phyloP scores from a whole-genome alignment of 768 basidiomycete species.

The Termitomyces sp. region DNA sequence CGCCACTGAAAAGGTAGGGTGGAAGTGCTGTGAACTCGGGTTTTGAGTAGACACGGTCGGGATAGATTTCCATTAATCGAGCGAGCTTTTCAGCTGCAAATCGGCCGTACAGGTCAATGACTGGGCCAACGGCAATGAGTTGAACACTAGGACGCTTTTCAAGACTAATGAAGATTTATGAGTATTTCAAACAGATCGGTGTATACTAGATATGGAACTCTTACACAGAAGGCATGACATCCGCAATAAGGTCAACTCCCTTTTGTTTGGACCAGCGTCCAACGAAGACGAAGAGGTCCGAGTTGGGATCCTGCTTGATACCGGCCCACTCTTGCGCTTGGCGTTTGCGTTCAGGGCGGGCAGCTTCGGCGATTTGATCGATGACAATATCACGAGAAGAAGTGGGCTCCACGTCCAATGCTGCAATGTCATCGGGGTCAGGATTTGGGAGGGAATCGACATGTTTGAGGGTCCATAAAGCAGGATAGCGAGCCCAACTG shows the following conservation, averaged over 20 bases:
- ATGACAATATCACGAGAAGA: slow-evolving; percentile 68
- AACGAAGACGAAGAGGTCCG: slow-evolving; percentile 93
- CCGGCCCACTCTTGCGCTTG: slow-evolving; percentile 96
- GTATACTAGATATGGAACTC: slow-evolving; percentile 22
- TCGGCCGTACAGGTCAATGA: slow-evolving; percentile 92
- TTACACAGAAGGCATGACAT: slow-evolving; percentile 86
- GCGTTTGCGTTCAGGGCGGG: slow-evolving; percentile 84
- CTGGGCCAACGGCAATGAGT: slow-evolving; percentile 85
- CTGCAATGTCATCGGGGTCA: slow-evolving; percentile 91
- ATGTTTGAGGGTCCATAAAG: slow-evolving; percentile 92
- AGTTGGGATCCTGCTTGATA: slow-evolving; percentile 84
- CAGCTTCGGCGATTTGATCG: slow-evolving; percentile 80
- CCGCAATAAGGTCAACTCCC: slow-evolving; percentile 95
- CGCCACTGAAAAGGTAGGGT: slow-evolving; percentile 90
- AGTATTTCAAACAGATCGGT: background rate
- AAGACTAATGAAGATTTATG: slow-evolving; percentile 39
- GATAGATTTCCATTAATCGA: slow-evolving; percentile 91
- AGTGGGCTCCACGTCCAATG: slow-evolving; percentile 75
- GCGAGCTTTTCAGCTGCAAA: slow-evolving; percentile 94
- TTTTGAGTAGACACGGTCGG: slow-evolving; percentile 91
- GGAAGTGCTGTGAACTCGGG: slow-evolving; percentile 94
- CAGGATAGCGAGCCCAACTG: slow-evolving; percentile 94
- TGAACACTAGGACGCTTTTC: slow-evolving; percentile 86
- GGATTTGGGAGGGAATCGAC: slow-evolving; percentile 95
- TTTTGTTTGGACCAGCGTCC: slow-evolving; percentile 99